Evolutionary conservation across 805 yeast species (phyloP), one percentile per base, ranked within the genome.

Genomic region (Barnettozyma pratensis): DNA sequence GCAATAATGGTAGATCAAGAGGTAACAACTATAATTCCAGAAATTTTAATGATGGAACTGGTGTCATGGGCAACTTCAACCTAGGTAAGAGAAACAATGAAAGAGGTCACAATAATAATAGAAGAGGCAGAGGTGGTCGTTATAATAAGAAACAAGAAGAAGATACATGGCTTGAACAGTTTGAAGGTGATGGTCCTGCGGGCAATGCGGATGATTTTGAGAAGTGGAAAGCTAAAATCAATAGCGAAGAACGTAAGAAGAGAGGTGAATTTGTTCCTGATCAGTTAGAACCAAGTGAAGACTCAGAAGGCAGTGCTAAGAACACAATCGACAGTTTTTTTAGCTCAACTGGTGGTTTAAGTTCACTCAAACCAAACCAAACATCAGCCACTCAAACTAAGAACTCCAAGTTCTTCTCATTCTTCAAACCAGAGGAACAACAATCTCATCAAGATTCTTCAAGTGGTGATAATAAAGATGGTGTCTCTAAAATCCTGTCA

Each of bases 201-300:
- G 54, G 51, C 6, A 45, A 47, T 45, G 63, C 65, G 29, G 65
- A 61, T 12, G 75, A 70, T 52, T 72, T 72, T 52, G 76, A 71
- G 52, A 55, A 62, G 31, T 70, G 70, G 69, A 71, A 64, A 51
- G 64, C 68, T 3, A 64, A 63, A 55, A 65, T 69, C 63, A 68
- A 62, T 47, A 67, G 60, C 43, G 58, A 65, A 47, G 72, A 68
- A 41, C 65, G 65, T 47, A 60, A 56, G 40, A 68, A 67, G 46
- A 62, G 63, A 45, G 70, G 68, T 29, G 57, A 61, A 10, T 37
- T 49, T n/a, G 47, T 44, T 10, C 45, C 38, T 5, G 54, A 48
- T 6, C 49, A 46, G 38, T 36, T 19, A 27, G 51, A 48, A 7
- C 9, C 31, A 29, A 40, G 32, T 34, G 45, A 41, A 19, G 48